These are phyloP conservation scores for Fusarium tupiense DNA, from an alignment of 2,329 filamentous ascomycete species.

Conservation along the genomic window DNA sequence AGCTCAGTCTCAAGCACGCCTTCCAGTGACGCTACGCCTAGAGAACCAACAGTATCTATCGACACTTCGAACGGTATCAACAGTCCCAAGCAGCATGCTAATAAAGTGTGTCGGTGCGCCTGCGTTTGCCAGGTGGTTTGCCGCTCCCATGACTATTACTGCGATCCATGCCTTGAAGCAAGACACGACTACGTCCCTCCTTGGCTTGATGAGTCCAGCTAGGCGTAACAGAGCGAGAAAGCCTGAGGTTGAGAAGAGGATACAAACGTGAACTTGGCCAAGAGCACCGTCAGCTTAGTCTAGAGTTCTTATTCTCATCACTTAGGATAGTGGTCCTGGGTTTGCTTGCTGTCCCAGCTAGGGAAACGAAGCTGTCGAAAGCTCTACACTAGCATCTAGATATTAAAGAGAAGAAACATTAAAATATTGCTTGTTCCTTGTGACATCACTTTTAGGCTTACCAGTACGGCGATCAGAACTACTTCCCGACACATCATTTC, in stretches of 20 bases:
- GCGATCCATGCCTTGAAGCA: accelerated
- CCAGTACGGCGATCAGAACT: accelerated
- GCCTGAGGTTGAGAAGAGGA: accelerated
- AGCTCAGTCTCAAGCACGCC: background rate
- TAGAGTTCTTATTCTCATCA: background rate
- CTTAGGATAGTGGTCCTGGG: accelerated
- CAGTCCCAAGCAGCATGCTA: background rate
- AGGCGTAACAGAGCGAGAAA: accelerated
- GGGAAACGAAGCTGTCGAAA: no score
- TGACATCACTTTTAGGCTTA: background rate
- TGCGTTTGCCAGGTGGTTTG: background rate
- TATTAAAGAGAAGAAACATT: accelerated
- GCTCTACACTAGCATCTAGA: accelerated
- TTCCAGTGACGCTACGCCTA: accelerated
- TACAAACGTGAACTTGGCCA: accelerated
- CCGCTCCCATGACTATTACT: background rate
- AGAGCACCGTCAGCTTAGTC: accelerated
- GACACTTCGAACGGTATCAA: accelerated
- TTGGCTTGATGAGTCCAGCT: background rate
- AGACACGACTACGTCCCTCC: background rate
- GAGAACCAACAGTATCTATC: accelerated
- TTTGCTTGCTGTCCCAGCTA: accelerated
- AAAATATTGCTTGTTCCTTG: background rate
- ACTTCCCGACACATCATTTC: background rate
- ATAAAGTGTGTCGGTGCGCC: background rate